These are phyloP conservation scores for Cladosporium colombiae DNA, from an alignment of 2,329 filamentous ascomycete species.

Conservation along the genomic window DNA sequence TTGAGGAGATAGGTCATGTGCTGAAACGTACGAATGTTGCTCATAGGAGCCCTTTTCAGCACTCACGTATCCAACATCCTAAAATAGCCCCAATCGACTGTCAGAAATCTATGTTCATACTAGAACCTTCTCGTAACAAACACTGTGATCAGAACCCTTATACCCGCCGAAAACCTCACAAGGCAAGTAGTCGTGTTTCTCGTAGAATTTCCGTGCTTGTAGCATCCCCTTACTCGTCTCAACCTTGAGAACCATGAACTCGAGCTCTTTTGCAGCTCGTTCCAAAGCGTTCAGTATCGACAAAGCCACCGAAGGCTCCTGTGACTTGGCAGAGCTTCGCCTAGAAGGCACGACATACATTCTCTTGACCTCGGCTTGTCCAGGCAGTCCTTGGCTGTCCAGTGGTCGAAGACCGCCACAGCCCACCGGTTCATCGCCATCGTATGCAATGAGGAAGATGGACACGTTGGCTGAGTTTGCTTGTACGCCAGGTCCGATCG, in stretches of 20 bases:
- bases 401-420: constrained; percentile 14
- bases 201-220: constrained; percentile 1
- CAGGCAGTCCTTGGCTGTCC: constrained; percentile 3
- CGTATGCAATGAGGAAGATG: not conserved
- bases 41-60: too few species aligned
- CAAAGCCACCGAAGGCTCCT: not conserved
- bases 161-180: constrained; percentile 6
- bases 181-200: constrained; percentile 2
- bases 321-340: not conserved
- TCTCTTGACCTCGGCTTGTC: constrained; percentile 11
- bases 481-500: not conserved
- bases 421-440: not conserved
- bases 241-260: not conserved
- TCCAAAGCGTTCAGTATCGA: not conserved
- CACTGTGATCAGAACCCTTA: not conserved
- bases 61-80: too few species aligned
- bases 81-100: too few species aligned
- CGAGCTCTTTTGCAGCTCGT: not conserved
- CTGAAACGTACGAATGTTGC: too few species aligned
- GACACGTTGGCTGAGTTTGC: not conserved
- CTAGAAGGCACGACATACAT: constrained; percentile 17
- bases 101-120: not conserved
- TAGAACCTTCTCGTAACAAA: not conserved
- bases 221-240: constrained; percentile 12
- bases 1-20: too few species aligned